Percentiles rank a stretch among this genome's conserved stretches.
These are phyloP conservation scores for Candida krabiensis DNA, from an alignment of 805 yeast species.

Conservation along the genomic window DNA sequence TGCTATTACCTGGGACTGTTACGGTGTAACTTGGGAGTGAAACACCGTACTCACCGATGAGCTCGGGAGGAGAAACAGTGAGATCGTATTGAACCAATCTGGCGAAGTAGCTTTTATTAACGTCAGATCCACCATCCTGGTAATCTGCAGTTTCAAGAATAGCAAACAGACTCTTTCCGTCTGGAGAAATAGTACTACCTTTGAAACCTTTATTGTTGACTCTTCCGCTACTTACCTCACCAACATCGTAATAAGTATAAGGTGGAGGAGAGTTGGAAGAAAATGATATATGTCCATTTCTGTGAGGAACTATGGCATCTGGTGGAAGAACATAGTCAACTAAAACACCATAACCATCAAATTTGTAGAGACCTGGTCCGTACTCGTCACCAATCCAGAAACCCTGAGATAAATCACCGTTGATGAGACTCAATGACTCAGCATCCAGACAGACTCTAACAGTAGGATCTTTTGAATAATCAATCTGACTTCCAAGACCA, in stretches of 20 bases:
- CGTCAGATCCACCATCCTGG: slow-evolving; percentile 33
- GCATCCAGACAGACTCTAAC: slow-evolving; percentile 33
- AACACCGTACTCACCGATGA: slow-evolving; percentile 31
- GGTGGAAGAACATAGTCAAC: slow-evolving; percentile 30
- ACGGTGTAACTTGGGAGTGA: slow-evolving; percentile 28
- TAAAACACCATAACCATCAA: slow-evolving; percentile 26
- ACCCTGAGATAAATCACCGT: slow-evolving; percentile 31
- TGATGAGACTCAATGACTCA: slow-evolving; percentile 28
- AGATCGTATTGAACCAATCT: slow-evolving; percentile 33
- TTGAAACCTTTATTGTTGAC: slow-evolving; percentile 33
- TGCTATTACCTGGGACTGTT: slow-evolving; percentile 16
- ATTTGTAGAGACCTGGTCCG: slow-evolving; percentile 33
- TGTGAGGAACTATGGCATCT: slow-evolving; percentile 29
- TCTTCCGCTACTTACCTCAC: slow-evolving; percentile 31
- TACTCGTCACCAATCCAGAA: slow-evolving; percentile 36
- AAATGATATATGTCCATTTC: slow-evolving; percentile 22
- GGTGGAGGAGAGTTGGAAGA: slow-evolving; percentile 30
- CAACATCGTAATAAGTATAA: slow-evolving; percentile 23
- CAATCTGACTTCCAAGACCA: slow-evolving; percentile 29
- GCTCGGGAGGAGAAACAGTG: slow-evolving; percentile 15
- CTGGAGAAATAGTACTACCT: slow-evolving; percentile 32
- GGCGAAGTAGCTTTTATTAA: slow-evolving; percentile 18
- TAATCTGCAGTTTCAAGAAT: slow-evolving; percentile 31
- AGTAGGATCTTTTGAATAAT: slow-evolving; percentile 19
- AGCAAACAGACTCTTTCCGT: slow-evolving; percentile 27